Evolutionary conservation across 2,329 filamentous ascomycete genomes (phyloP).

Genomic region (Periconia macrospinosa): DNA sequence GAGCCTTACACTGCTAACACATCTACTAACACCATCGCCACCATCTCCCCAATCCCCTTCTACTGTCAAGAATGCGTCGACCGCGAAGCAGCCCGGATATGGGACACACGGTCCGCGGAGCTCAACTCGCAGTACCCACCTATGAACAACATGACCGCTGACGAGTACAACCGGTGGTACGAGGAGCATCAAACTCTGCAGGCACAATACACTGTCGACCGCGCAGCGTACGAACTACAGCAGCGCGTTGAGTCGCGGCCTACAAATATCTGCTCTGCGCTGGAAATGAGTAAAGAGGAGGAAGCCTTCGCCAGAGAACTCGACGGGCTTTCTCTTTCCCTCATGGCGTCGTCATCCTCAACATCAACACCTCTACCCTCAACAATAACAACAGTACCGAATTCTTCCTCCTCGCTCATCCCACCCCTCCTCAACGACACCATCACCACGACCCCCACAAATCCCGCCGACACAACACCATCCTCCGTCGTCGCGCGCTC

Average conservation of each 20-base stretch:
- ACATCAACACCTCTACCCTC: neutral
- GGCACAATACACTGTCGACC: conserved; percentile 27
- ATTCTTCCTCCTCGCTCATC: neutral
- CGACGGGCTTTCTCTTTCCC: conserved; percentile 33
- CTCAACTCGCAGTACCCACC: conserved; percentile 32
- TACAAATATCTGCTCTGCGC: conserved; percentile 32
- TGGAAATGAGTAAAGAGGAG: conserved; percentile 35
- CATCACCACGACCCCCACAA: neutral
- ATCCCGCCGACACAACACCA: neutral
- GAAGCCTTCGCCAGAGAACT: conserved; percentile 33
- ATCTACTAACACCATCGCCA: neutral
- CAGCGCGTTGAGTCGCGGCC: conserved; percentile 26
- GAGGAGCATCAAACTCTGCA: conserved; percentile 31
- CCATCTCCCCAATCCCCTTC: conserved; percentile 21
- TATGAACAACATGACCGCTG: conserved; percentile 30
- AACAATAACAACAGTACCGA: neutral
- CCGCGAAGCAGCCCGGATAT: conserved; percentile 27
- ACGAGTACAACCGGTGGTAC: conserved; percentile 38
- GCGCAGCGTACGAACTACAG: conserved; percentile 27
- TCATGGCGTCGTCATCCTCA: conserved; percentile 25
- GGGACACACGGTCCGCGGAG: conserved; percentile 28
- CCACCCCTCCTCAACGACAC: neutral
- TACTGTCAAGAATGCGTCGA: conserved; percentile 39
- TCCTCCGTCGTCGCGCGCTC: too few species aligned
- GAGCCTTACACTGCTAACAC: conserved; percentile 27